Evolutionary conservation across 192 early-diverging fungal species (phyloP), one percentile per base, ranked within the genome.

Genomic region (Rhizoclosmatium sp.): DNA sequence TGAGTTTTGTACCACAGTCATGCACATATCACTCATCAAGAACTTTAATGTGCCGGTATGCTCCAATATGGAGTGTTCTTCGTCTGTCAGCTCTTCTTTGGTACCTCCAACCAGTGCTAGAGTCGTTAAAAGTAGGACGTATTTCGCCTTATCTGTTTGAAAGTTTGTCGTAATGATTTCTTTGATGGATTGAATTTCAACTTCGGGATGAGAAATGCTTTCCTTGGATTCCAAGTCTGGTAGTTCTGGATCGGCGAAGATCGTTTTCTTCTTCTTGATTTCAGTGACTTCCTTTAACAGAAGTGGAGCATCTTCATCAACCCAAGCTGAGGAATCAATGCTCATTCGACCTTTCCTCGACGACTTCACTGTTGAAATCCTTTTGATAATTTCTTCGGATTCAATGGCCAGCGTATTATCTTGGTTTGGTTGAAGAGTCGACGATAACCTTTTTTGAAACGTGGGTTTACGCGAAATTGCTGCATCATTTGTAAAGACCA

Each of bases 31-130:
- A 56, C 48, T 47, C 65, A 51, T 76, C 19, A 76, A 47, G 40
- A 76, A 76, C 9, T 76, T 76, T 12, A 66, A 5, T 23, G 75
- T 67, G 10, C 75, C 75, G 10, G 75, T 76, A 46, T 51, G 47
- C 10, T 76, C 65, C 61, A 76, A 41, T 41, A 76, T 48, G 12
- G 16, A 64, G 31, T 66, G 61, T 54, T 76, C 64, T 54, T 65
- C 65, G 49, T 56, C 31, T 12, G 75, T 51, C 7, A 76, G 75
- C 12, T 46, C 51, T 56, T 76, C 75, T 47, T 65, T 67, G 40
- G 65, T 54, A 14, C 75, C 75, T 5, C 75, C 75, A 56, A 76
- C 65, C n/a, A 14, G 31, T 47, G 75, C 75, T 2, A 76, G n/a
- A 31, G 75, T 47, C 14, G 75, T 67, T 47, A 66, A 47, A 4